These are phyloP conservation scores for Eucalyptus polybractea DNA, from an alignment of 345 rosid genomes.

Conservation along the genomic window DNA sequence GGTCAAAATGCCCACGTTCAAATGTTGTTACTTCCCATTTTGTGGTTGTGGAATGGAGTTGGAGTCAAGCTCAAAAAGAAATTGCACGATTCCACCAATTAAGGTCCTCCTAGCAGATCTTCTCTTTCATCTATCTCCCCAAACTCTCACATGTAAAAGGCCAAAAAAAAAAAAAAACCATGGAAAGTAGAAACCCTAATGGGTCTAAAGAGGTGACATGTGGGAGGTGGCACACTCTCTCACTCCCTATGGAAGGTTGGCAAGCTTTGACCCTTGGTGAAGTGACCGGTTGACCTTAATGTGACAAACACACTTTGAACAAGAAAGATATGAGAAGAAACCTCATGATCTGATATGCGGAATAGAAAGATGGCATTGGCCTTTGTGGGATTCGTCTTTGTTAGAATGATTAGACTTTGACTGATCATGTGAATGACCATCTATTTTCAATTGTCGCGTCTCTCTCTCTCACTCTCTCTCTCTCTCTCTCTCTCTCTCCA, in stretches of 20 bases:
- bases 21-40: conserved; percentile 13
- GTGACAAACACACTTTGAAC: not conserved
- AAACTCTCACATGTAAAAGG: not conserved
- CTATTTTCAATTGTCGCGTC: not conserved
- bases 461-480: not conserved
- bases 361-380: not conserved
- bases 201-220: not conserved
- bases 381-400: not conserved
- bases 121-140: not conserved
- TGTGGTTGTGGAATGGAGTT: conserved; percentile 21
- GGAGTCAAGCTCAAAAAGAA: conserved; percentile 13
- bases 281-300: not conserved
- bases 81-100: conserved; percentile 26
- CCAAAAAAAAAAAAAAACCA: not conserved
- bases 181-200: not conserved
- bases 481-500: not conserved
- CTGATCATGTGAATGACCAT: not conserved
- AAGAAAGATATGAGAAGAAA: not conserved
- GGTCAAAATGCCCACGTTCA: conserved; percentile 34
- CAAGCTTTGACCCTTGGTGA: conserved; percentile 22
- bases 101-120: conserved; percentile 6
- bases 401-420: not conserved
- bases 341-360: not conserved
- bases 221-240: not conserved
- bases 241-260: conserved; percentile 24